Percentiles rank a stretch among this genome's conserved stretches.
These are phyloP conservation scores for Heterobasidion irregulare DNA, from an alignment of 1,284 basidiomycete species.

Conservation along the genomic window DNA sequence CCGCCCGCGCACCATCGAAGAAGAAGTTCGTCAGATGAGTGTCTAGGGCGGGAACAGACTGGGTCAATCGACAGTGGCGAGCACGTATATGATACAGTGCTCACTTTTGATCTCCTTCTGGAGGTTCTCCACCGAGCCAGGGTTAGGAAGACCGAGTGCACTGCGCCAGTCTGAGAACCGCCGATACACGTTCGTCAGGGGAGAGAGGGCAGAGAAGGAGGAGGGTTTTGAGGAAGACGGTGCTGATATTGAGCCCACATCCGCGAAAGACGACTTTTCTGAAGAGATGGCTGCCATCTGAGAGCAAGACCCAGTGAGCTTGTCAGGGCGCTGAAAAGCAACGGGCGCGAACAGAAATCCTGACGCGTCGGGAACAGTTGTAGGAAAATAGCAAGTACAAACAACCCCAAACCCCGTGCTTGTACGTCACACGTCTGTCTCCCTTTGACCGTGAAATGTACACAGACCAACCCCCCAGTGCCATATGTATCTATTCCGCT, in stretches of 20 bases:
- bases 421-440: not conserved
- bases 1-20: constrained; percentile 95
- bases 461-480: not conserved
- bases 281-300: constrained; percentile 8
- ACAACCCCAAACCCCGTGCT: constrained; percentile 1
- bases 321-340: not conserved
- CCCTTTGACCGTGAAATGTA: not conserved
- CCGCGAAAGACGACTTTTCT: constrained; percentile 4
- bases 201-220: constrained; percentile 24
- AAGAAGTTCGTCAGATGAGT: constrained; percentile 92
- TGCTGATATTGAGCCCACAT: constrained; percentile 3
- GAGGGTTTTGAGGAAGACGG: constrained; percentile 15
- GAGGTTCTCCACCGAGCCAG: constrained; percentile 85
- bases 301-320: not conserved
- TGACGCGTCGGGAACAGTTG: not conserved
- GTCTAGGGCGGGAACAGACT: constrained; percentile 33
- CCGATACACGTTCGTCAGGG: constrained; percentile 58
- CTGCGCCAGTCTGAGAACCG: constrained; percentile 76
- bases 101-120: constrained; percentile 86
- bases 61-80: not conserved
- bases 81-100: constrained; percentile 2
- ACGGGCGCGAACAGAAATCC: not conserved
- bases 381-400: constrained; percentile 2
- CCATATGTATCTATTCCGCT: not conserved
- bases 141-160: constrained; percentile 75